Base-by-base conservation (phyloP, 2,329 filamentous ascomycete genomes). In the Aspergillus brasiliensis region DNA sequence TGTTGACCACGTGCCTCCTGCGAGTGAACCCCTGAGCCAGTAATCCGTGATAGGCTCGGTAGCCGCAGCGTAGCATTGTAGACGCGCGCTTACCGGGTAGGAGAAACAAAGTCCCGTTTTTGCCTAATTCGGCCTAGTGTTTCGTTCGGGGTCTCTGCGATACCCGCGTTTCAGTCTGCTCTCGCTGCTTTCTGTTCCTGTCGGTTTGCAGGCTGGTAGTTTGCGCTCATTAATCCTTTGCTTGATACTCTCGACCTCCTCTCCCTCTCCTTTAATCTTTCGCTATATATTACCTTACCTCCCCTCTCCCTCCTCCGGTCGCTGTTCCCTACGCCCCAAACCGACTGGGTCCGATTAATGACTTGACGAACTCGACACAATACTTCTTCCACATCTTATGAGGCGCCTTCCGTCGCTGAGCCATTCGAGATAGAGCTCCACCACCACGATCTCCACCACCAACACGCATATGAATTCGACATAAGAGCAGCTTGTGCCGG, bases 101-200 rank as follows among this genome's bases (percentile, higher is more conserved):
- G 73, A 74, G 58, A 58, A 75, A 73, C 54, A n/a, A 60, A 54
- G 27, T n/a, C 8, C 51, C 72, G 66, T 51, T 66, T 59, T 65
- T 73, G 15, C 73, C 71, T 51, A 62, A 69, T 69, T 42, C 5
- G 69, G 74, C 56, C 67, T 77, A 77, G 75, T 61, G 65, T 67
- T 53, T 64, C 58, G 46, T 74, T 75, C 71, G 73, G 74, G 73
- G 74, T 77, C 74, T 75, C 57, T 73, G 71, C 66, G 70, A 73
- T 73, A 68, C 73, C 73, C 73, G 73, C 73, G 72, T 74, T 65
- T 64, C 66, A 59, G 64, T 54, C 57, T 64, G 57, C 31, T 34
- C 31, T 34, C 31, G 31, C 63, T 64, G 62, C 62, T 67, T 64
- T 71, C 67, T 71, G 63, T 62, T 69, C 62, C 62, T 59, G 67